Percentiles rank a stretch among this genome's conserved stretches.
Conservation (phyloP, 2,329 filamentous ascomycete genomes). For the Exophiala xenobiotica region DNA sequence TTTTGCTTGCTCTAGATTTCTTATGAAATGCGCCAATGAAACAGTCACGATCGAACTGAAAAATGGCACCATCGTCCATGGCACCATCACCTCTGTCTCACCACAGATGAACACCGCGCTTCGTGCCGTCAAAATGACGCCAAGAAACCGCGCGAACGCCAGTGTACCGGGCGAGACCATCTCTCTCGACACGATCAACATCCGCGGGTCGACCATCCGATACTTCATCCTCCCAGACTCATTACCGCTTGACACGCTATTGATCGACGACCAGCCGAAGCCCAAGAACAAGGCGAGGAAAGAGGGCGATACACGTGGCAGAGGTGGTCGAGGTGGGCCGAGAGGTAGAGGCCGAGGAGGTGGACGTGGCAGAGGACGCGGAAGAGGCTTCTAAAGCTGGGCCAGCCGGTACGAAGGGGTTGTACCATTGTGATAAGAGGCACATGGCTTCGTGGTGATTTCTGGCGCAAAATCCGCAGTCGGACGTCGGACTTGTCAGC, state of each 20-base stretch:
- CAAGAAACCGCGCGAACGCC: slow-evolving; percentile 63
- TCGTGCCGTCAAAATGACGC: slow-evolving; percentile 94
- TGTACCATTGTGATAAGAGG: neutral
- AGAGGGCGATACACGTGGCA: slow-evolving; percentile 46
- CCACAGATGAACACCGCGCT: slow-evolving; percentile 98
- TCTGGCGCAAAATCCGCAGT: too few relatives aligned
- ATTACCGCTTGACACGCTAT: slow-evolving; percentile 86
- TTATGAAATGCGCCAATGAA: slow-evolving; percentile 99
- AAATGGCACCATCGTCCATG: slow-evolving; percentile 95
- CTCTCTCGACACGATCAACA: slow-evolving; percentile 90
- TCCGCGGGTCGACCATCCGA: slow-evolving; percentile 91
- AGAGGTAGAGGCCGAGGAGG: slow-evolving; percentile 54
- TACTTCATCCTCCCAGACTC: slow-evolving; percentile 97
- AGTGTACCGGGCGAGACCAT: slow-evolving; percentile 61
- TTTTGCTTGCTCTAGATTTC: slow-evolving; percentile 65
- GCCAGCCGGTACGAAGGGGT: neutral
- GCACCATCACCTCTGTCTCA: slow-evolving; percentile 93
- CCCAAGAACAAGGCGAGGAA: slow-evolving; percentile 99
- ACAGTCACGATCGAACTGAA: slow-evolving; percentile 98
- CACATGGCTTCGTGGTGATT: too few relatives aligned
- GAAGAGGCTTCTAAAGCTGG: slow-evolving; percentile 39
- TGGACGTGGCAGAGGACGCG: slow-evolving; percentile 55
- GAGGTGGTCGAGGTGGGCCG: slow-evolving; percentile 44
- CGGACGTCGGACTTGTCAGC: too few relatives aligned
- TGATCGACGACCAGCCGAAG: slow-evolving; percentile 96